These are phyloP conservation scores for Trichodelitschia bisporula DNA, from an alignment of 495 filamentous ascomycete genomes.

Conservation along the genomic window DNA sequence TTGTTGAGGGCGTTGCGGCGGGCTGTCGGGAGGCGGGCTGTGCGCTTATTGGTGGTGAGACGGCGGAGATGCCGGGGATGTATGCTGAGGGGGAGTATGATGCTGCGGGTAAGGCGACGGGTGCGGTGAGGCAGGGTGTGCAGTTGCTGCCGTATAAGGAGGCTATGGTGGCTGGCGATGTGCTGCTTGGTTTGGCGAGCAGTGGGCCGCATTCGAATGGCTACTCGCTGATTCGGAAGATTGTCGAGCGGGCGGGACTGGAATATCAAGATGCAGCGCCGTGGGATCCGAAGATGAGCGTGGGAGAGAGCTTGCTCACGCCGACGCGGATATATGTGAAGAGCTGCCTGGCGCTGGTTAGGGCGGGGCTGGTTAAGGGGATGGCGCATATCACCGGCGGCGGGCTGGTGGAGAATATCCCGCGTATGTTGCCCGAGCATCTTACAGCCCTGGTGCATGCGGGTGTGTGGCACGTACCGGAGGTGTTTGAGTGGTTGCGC, in stretches of 20 bases:
- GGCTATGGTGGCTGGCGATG: conserved; percentile 56
- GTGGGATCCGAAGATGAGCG: conserved; percentile 28
- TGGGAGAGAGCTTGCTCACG: conserved; percentile 52
- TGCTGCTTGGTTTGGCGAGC: conserved; percentile 59
- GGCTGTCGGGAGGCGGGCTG: conserved; percentile 1
- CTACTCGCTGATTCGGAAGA: conserved; percentile 76
- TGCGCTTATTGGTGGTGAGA: conserved; percentile 52
- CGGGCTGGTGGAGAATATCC: conserved; percentile 76
- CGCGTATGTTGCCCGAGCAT: conserved; percentile 59
- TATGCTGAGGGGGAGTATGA: conserved; percentile 71
- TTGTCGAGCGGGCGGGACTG: conserved; percentile 48
- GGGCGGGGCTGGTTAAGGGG: conserved; percentile 42
- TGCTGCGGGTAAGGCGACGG: conserved; percentile 67
- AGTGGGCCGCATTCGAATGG: conserved; percentile 85
- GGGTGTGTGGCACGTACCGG: conserved; percentile 38
- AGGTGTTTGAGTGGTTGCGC: conserved; percentile 70
- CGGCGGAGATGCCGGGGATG: conserved; percentile 91
- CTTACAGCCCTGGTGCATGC: conserved; percentile 61
- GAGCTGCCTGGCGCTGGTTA: conserved; percentile 19
- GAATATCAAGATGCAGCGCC: conserved; percentile 44
- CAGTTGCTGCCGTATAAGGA: conserved; percentile 49
- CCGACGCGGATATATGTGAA: conserved; percentile 22
- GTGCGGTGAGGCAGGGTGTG: conserved; percentile 40
- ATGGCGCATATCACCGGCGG: conserved; percentile 94
- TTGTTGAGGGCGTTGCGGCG: conserved; percentile 61